Conservation (phyloP, 495 filamentous ascomycete genomes). For the Opeltia flavorubescens region DNA sequence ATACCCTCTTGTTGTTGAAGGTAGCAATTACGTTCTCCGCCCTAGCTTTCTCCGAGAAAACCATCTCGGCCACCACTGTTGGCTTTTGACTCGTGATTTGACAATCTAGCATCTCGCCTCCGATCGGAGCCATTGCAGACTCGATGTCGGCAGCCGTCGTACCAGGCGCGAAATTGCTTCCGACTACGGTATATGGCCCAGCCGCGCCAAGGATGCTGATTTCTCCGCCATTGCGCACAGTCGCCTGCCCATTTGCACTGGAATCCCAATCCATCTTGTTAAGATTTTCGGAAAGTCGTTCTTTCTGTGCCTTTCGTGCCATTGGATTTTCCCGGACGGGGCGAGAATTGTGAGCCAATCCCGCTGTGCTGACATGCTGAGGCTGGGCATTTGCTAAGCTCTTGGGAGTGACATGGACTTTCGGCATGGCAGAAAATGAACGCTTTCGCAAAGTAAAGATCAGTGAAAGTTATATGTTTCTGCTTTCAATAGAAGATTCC, state of each 20-base stretch:
- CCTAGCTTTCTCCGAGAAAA: conserved; percentile 60
- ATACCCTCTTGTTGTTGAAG: conserved; percentile 78
- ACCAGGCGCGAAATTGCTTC: conserved; percentile 79
- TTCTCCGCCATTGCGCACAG: conserved; percentile 28
- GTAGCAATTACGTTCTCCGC: conserved; percentile 70
- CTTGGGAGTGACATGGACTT: conserved; percentile 21
- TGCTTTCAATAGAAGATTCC: not conserved
- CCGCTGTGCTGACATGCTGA: conserved; percentile 12
- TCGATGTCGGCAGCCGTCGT: conserved; percentile 93
- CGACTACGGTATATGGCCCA: conserved; percentile 70
- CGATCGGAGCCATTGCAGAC: conserved; percentile 60
- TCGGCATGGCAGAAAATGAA: conserved; percentile 27
- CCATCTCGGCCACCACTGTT: conserved; percentile 73
- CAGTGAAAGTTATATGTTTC: not conserved
- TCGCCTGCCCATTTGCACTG: conserved; percentile 8
- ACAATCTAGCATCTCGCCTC: conserved; percentile 58
- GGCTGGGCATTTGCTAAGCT: conserved; percentile 8
- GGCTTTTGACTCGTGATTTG: conserved; percentile 54
- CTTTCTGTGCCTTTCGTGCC: conserved; percentile 25
- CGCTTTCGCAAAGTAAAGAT: conserved; percentile 22
- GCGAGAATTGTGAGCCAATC: conserved; percentile 13
- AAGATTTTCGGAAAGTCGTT: conserved; percentile 26
- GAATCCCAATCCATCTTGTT: conserved; percentile 17
- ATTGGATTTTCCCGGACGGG: conserved; percentile 20
- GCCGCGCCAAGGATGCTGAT: conserved; percentile 70